Evolutionary conservation across 352 stramenopile genomes (phyloP).

Genomic region (Thalassiosira livingstoniorum): DNA sequence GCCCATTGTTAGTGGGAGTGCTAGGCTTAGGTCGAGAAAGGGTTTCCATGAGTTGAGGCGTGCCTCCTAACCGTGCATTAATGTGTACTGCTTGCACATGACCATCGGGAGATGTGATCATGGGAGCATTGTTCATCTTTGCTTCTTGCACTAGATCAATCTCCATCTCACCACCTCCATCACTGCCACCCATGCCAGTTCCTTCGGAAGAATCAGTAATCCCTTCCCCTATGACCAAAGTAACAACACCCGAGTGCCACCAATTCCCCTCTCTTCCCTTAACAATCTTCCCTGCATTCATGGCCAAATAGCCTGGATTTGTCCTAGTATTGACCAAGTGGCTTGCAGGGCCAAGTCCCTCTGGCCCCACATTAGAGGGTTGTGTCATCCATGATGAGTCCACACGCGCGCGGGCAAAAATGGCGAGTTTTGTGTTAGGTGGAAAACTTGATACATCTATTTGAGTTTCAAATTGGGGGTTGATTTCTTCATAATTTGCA

Average conservation of each 20-base stretch:
- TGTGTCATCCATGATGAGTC: constrained; percentile 74
- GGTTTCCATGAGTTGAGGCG: not conserved
- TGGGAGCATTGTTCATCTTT: constrained; percentile 29
- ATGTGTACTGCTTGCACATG: constrained; percentile 36
- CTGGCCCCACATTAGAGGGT: constrained; percentile 40
- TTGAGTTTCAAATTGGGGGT: constrained; percentile 59
- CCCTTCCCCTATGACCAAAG: constrained; percentile 53
- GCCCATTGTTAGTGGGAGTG: too few species aligned
- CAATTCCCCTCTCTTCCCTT: constrained; percentile 65
- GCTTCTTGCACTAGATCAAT: constrained; percentile 45
- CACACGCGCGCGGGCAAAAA: constrained; percentile 75
- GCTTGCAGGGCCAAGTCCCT: constrained; percentile 60
- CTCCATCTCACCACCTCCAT: too few species aligned
- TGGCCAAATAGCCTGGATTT: constrained; percentile 76
- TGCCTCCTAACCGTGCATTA: constrained; percentile 36
- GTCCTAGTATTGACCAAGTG: constrained; percentile 85
- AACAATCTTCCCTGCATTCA: constrained; percentile 68
- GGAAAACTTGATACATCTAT: constrained; percentile 63
- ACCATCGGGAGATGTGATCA: constrained; percentile 21
- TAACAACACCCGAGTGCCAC: constrained; percentile 70
- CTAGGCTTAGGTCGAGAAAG: not conserved
- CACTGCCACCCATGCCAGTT: constrained; percentile 1
- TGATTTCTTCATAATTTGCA: constrained; percentile 13
- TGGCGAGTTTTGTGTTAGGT: constrained; percentile 55
- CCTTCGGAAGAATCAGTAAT: too few species aligned